Base-by-base conservation (phyloP, 225 moss, liverwort and hornwort species). In the Physcomitrium patens region DNA sequence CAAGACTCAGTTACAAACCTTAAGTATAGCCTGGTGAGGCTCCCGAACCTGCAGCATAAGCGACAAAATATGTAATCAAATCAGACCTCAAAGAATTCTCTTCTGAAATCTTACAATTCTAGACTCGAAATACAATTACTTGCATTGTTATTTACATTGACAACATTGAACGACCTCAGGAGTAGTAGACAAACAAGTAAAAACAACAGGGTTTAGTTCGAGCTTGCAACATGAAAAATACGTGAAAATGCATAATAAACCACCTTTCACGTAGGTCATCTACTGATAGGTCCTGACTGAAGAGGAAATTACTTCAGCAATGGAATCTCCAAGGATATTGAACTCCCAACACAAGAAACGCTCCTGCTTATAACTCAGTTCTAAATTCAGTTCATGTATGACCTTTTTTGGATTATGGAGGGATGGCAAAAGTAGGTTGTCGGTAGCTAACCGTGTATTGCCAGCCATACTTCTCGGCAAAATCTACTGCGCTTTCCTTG, bases 381-480 rank as follows among this genome's bases (percentile, higher is more conserved):
- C 61, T 46, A 58, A 20, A 56, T 19, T 37, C 59, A 31, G 55
- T 79, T 12, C 72, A 62, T 37, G 31, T 37, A 37, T 37, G 41
- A 20, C 27, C 15, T 75, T 14, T 52, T 46, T 8, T 52, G 10
- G 28, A 53, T 27, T 23, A 49, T 7, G 43, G 18, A 47, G 45
- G 60, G 15, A 37, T 37, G 50, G 69, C 19, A 62, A 31, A 45
- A 62, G 19, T 3, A 26, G 10, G 31, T 4, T 37, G 31, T 37
- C 31, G 63, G 71, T 46, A 71, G 62, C 80, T 77, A 82, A 99
- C 97, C 84, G 90, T 66, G 53, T 72, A 93, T 78, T 99, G 84
- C 99, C 99, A 99, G 48, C 99, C 99, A 55, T 99, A 93, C 73
- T 95, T 99, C 69, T 87, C 85, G 68, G 93, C 99, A 76, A 99